Evolutionary conservation across 768 basidiomycete species (phyloP), one percentile per base, ranked within the genome.

Genomic region (Brasilioporus rufonigricans): DNA sequence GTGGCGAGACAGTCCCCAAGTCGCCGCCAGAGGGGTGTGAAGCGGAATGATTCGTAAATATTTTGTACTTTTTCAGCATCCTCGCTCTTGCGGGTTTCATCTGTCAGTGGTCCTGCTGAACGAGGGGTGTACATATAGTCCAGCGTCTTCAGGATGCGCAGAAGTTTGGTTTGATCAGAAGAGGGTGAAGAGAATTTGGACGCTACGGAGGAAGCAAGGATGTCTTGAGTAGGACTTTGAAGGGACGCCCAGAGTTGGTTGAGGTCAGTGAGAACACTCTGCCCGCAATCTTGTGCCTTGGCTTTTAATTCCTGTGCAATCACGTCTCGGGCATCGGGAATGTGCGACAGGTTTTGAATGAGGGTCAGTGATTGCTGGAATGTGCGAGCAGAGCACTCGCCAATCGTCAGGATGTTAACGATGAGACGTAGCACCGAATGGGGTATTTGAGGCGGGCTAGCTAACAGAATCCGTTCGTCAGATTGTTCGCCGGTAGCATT

Each of bases 321-420:
- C 40, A 90, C 83, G 50, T 95, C 92, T 40, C 92, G 86, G 9
- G 90, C 91, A 53, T 92, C 91, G 7, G 92, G 88, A 56, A 98
- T 83, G 70, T 83, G 82, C 0, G 94, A 95, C 21, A 98, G 76
- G 65, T 99, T 86, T 70, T 96, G 93, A 53, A 99, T 98, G 32
- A 98, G 81, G 18, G 87, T 80, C 40, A 98, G 78, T 38, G 92
- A 94, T 67, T 94, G 87, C 61, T 93, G 89, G 82, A 99, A 99
- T n/a, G 95, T 97, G 31, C 89, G 81, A 40, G 89, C 91, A 23
- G 94, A 93, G 66, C 96, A 98, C 76, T 99, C 97, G 41, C 97
- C 97, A 19, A 89, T 80, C n/a, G 97, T 98, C 58, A 99, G 77
- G 62, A 98, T 93, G 71, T 98, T 98, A 68, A 97, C 93, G 56